These are phyloP conservation scores for Fraxinus platypoda DNA, from an alignment of 305 asterid species.

Conservation along the genomic window DNA sequence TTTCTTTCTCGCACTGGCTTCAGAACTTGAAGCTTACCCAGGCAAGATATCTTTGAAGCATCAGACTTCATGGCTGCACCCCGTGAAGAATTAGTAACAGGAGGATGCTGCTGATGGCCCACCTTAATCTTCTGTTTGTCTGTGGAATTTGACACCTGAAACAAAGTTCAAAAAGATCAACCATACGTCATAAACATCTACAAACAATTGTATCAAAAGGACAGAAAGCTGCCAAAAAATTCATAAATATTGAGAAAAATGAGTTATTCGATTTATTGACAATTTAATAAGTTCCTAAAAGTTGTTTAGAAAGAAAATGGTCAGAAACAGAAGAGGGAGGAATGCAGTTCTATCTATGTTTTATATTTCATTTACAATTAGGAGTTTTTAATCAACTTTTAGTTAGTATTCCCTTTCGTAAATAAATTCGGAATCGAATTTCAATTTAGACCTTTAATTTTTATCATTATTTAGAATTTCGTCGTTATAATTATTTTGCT, in stretches of 20 bases:
- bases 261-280: not conserved
- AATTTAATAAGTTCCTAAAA: not conserved
- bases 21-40: constrained; percentile 75
- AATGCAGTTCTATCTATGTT: not conserved
- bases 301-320: not conserved
- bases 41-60: constrained; percentile 44
- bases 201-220: not conserved
- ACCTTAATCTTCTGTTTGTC: constrained; percentile 68
- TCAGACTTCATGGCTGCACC: constrained; percentile 52
- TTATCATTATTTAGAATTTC: not conserved
- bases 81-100: constrained; percentile 51
- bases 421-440: no score
- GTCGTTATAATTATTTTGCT: not conserved
- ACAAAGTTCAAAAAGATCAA: not conserved
- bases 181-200: not conserved
- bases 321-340: not conserved
- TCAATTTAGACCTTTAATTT: no score
- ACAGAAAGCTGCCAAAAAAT: not conserved
- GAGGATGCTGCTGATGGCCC: constrained; percentile 56
- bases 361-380: no score
- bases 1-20: constrained; percentile 64
- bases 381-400: not conserved
- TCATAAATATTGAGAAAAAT: not conserved
- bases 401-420: not conserved
- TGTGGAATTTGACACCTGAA: constrained; percentile 53